Conservation (phyloP, 257 asterid genomes). For the Craterostigma plantagineum region DNA sequence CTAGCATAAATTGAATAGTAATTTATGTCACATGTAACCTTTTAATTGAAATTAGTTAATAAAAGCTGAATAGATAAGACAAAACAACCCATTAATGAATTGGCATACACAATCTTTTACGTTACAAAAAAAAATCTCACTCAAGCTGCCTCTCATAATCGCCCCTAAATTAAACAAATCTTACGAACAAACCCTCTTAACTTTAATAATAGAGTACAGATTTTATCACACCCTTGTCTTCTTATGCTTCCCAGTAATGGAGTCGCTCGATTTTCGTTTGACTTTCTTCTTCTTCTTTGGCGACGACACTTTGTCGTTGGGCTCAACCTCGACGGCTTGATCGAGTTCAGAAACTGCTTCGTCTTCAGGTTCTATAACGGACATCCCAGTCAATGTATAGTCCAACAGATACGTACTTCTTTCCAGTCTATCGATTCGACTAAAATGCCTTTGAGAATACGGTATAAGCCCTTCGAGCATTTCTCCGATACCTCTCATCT, state of each 20-base stretch:
- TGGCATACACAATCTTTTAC: no score
- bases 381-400: constrained; percentile 59
- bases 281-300: constrained; percentile 36
- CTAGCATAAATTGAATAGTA: no score
- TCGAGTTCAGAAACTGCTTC: constrained; percentile 15
- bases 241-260: constrained; percentile 30
- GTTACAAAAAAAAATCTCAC: no score
- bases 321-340: constrained; percentile 9
- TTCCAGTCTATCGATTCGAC: constrained; percentile 50
- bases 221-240: constrained; percentile 31
- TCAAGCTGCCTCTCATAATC: no score
- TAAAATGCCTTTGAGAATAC: constrained; percentile 72
- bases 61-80: no score
- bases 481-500: constrained; percentile 64
- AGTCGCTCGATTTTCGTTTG: constrained; percentile 27
- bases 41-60: no score
- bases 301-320: constrained; percentile 3
- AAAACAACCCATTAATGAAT: no score
- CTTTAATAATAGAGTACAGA: constrained; percentile 5
- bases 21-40: no score
- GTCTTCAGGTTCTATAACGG: constrained; percentile 55
- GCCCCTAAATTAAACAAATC: no score
- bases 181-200: background rate
- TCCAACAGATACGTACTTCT: constrained; percentile 71
- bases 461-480: constrained; percentile 73